Conservation (phyloP, 495 filamentous ascomycete genomes). For the Aspergillus homomorphus region DNA sequence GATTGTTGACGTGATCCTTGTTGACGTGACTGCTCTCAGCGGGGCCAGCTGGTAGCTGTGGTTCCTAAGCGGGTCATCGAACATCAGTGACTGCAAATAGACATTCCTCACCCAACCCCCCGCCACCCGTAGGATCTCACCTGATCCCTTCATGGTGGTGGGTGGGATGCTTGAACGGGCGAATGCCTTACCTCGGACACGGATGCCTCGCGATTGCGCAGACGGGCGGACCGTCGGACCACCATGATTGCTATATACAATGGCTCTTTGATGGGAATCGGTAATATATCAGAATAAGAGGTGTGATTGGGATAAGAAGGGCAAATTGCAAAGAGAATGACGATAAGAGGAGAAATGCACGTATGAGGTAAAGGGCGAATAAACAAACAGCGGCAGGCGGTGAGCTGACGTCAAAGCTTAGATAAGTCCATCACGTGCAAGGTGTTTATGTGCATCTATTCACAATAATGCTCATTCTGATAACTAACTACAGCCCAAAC, state of each 20-base stretch:
- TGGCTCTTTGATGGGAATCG: not conserved
- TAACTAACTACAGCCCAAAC: not conserved
- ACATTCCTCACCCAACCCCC: not conserved
- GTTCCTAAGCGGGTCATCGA: slow-evolving; percentile 18
- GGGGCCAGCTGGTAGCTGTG: slow-evolving; percentile 14
- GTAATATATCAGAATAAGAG: not conserved
- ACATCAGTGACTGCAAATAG: slow-evolving; percentile 19
- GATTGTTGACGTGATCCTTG: slow-evolving; percentile 1
- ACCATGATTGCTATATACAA: slow-evolving; percentile 24
- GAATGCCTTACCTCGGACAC: slow-evolving; percentile 26
- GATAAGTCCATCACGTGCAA: not conserved
- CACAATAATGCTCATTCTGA: not conserved
- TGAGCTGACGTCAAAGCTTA: slow-evolving; percentile 24
- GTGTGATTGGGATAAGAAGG: not conserved
- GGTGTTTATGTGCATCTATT: not conserved
- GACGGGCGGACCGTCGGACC: slow-evolving; percentile 42
- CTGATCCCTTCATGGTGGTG: not conserved
- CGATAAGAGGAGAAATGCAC: not conserved
- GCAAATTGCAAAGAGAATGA: slow-evolving; percentile 6
- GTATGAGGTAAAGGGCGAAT: slow-evolving; percentile 15
- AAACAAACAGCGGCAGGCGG: slow-evolving; percentile 24
- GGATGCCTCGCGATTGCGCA: slow-evolving; percentile 30
- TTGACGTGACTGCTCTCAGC: slow-evolving; percentile 12
- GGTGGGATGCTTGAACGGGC: slow-evolving; percentile 9
- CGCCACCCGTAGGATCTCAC: not conserved